A percentile compares a stretch with the other conserved stretches of the same genome.
phyloP scores from a whole-genome alignment of 345 rosid genomes.

The Citrus maxima region DNA sequence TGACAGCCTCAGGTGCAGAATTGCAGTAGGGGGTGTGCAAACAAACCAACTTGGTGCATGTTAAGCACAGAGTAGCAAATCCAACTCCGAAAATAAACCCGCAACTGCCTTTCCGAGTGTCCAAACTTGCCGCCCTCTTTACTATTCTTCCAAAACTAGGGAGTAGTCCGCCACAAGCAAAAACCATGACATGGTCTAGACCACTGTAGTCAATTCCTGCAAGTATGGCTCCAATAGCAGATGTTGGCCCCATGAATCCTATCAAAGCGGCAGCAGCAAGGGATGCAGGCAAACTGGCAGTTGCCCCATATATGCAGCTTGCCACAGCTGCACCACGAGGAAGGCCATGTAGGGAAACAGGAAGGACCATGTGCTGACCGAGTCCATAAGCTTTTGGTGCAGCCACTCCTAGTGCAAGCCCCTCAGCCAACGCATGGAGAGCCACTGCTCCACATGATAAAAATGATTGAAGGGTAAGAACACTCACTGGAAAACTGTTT shows the following conservation, averaged over 20 bases:
- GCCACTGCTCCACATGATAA: constrained; percentile 87
- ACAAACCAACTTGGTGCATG: constrained; percentile 86
- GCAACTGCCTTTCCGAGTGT: constrained; percentile 46
- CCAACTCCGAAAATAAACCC: constrained; percentile 67
- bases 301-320: constrained; percentile 89
- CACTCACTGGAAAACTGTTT: constrained; percentile 64
- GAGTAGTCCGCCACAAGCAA: constrained; percentile 84
- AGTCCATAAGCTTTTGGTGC: constrained; percentile 97
- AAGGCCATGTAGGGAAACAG: constrained; percentile 90
- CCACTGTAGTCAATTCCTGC: constrained; percentile 94
- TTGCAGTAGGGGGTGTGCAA: constrained; percentile 96
- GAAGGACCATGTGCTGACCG: constrained; percentile 95
- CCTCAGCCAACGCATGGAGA: constrained; percentile 93
- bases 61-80: constrained; percentile 74
- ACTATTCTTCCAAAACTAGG: constrained; percentile 67
- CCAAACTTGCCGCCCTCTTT: constrained; percentile 62
- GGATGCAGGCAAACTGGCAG: constrained; percentile 89
- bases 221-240: constrained; percentile 89
- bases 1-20: constrained; percentile 97
- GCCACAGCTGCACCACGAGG: constrained; percentile 98
- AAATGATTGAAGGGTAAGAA: constrained; percentile 79
- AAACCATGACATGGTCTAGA: constrained; percentile 88
- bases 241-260: constrained; percentile 86
- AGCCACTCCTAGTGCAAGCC: constrained; percentile 96
- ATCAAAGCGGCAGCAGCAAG: constrained; percentile 83